Evolutionary conservation across 164 flowering plant genomes (phyloP).

Genomic region (Liquidambar formosana): DNA sequence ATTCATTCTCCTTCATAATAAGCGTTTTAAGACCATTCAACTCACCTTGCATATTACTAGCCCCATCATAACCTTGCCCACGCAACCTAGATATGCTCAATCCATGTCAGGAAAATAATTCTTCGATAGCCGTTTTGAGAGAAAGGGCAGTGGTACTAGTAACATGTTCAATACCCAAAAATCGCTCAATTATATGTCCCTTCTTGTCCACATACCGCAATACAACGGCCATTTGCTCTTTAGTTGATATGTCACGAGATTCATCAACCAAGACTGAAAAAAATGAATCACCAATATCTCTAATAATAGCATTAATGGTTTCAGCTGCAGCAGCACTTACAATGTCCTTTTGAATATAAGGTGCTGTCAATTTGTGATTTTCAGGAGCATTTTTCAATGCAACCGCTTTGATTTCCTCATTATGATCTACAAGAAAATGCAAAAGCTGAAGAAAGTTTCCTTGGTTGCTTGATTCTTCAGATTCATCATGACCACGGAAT

Average conservation of each 20-base stretch:
- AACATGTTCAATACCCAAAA: too few relatives aligned
- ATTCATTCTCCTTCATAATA: conserved; percentile 5
- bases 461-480: conserved; percentile 6
- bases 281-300: conserved; percentile 3
- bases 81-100: conserved; percentile 2
- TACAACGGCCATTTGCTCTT: conserved; percentile 18
- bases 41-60: conserved; percentile 12
- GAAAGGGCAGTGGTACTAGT: neutral
- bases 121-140: conserved; percentile 1
- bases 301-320: neutral
- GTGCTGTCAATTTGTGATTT: conserved; percentile 7
- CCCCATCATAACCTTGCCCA: conserved; percentile 22
- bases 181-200: too few relatives aligned
- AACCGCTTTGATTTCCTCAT: conserved; percentile 9
- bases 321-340: neutral
- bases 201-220: conserved; percentile 9
- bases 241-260: conserved; percentile 7
- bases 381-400: conserved; percentile 18
- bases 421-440: conserved; percentile 2
- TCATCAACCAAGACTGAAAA: conserved; percentile 14
- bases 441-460: conserved; percentile 24
- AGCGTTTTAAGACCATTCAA: neutral
- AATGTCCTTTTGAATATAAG: conserved; percentile 12
- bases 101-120: neutral
- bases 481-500: conserved; percentile 25